Percentiles rank a stretch among this genome's conserved stretches.
Conservation (phyloP, 768 basidiomycete species). For the Boletus patriciae region DNA sequence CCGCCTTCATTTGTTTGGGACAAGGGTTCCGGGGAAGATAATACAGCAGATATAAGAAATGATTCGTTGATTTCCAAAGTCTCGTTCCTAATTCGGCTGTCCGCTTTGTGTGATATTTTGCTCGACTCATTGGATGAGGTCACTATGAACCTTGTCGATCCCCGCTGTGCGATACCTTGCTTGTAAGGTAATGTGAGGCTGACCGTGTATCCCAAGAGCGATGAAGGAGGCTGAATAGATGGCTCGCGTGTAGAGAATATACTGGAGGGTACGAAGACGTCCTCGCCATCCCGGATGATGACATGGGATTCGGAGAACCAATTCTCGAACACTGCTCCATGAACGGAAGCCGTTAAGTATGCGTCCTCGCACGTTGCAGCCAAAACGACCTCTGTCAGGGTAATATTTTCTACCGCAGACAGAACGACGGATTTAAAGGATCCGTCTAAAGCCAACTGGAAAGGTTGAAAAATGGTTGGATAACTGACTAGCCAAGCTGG, state of each 20-base stretch:
- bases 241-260: constrained; percentile 19
- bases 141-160: constrained; percentile 55
- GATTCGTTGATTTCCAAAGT: constrained; percentile 68
- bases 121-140: constrained; percentile 32
- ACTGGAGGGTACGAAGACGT: constrained; percentile 32
- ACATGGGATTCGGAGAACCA: constrained; percentile 43
- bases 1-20: constrained; percentile 6
- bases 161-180: constrained; percentile 61
- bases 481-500: constrained; percentile 40
- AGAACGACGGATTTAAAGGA: constrained; percentile 20
- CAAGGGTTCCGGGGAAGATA: constrained; percentile 25
- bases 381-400: constrained; percentile 52
- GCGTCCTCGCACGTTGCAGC: constrained; percentile 51
- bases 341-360: constrained; percentile 42
- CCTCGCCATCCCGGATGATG: constrained; percentile 55
- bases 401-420: constrained; percentile 30
- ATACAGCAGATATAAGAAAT: constrained; percentile 60
- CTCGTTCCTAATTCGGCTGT: constrained; percentile 32
- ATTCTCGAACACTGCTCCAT: constrained; percentile 39
- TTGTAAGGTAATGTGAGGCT: constrained; percentile 66
- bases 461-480: constrained; percentile 37
- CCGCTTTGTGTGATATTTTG: constrained; percentile 2
- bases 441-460: constrained; percentile 6
- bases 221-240: constrained; percentile 5
- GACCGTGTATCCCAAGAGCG: constrained; percentile 44